Evolutionary conservation across 2,329 filamentous ascomycete genomes (phyloP).

Genomic region (Akanthomyces lecanii): DNA sequence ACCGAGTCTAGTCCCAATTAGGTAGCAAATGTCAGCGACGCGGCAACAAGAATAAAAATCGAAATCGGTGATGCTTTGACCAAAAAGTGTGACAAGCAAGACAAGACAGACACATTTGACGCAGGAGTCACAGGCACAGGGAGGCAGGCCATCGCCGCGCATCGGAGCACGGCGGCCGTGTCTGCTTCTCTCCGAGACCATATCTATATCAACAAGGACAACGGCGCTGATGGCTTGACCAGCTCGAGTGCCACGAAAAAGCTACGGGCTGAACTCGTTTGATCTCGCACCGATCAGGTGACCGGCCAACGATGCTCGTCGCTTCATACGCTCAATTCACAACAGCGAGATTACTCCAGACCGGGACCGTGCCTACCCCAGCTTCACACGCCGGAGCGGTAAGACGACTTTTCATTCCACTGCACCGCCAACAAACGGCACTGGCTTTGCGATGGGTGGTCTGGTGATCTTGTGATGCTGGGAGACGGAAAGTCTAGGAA

Average conservation of each 20-base stretch:
- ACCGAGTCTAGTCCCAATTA: neutral
- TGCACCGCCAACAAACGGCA: neutral
- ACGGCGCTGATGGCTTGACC: neutral
- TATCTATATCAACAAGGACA: neutral
- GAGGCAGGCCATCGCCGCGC: neutral
- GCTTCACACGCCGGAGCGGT: neutral
- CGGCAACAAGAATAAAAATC: neutral
- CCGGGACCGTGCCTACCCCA: neutral
- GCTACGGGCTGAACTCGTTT: neutral
- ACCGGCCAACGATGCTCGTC: conserved; percentile 10
- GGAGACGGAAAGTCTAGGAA: conserved; percentile 12
- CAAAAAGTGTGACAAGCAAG: neutral
- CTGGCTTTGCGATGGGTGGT: neutral
- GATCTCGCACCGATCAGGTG: conserved; percentile 14
- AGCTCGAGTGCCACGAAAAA: neutral
- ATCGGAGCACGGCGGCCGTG: neutral
- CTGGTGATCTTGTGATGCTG: conserved; percentile 7
- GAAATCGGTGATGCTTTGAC: conserved; percentile 3
- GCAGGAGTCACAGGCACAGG: too few species aligned
- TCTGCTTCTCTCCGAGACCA: neutral
- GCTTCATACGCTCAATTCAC: neutral
- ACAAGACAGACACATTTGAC: neutral
- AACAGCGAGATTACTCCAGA: too few species aligned
- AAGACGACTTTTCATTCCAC: neutral
- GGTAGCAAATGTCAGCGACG: conserved; percentile 7